Conservation (phyloP, 129 eudicot species). For the Artemisia annua region DNA sequence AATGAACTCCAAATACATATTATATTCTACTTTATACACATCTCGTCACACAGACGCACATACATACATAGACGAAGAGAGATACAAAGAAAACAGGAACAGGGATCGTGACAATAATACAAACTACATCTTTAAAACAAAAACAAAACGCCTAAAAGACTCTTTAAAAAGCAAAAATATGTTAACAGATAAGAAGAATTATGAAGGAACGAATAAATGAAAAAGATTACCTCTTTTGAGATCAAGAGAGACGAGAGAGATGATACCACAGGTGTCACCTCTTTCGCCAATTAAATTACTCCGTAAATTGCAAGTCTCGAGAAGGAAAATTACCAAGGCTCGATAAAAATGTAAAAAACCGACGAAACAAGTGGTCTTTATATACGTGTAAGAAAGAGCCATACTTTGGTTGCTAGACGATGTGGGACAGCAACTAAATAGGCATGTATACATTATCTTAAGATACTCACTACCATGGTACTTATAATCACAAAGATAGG, state of each 20-base stretch:
- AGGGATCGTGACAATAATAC: background rate
- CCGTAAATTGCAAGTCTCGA: background rate
- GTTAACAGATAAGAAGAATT: background rate
- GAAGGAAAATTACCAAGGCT: conserved; percentile 1
- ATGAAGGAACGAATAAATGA: background rate
- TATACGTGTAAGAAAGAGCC: conserved; percentile 1
- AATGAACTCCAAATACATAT: no score
- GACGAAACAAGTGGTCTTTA: background rate
- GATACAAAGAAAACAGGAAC: no score
- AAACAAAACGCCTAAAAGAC: background rate
- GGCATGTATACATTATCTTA: no score
- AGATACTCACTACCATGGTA: no score
- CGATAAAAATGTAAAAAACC: conserved; percentile 17
- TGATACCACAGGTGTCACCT: background rate
- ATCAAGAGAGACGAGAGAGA: background rate
- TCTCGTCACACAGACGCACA: no score
- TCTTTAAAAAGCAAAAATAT: background rate
- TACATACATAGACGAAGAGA: background rate
- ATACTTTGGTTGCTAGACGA: conserved; percentile 9
- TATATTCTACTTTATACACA: no score
- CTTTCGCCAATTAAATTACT: no score
- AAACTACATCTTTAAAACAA: conserved; percentile 1
- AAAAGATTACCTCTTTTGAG: conserved; percentile 16
- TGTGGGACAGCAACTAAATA: conserved; percentile 19
- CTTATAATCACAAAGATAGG: no score